Percentiles rank a stretch among this genome's conserved stretches.
These are phyloP conservation scores for Alternaria incomplexa DNA, from an alignment of 2,329 filamentous ascomycete species.

Conservation along the genomic window DNA sequence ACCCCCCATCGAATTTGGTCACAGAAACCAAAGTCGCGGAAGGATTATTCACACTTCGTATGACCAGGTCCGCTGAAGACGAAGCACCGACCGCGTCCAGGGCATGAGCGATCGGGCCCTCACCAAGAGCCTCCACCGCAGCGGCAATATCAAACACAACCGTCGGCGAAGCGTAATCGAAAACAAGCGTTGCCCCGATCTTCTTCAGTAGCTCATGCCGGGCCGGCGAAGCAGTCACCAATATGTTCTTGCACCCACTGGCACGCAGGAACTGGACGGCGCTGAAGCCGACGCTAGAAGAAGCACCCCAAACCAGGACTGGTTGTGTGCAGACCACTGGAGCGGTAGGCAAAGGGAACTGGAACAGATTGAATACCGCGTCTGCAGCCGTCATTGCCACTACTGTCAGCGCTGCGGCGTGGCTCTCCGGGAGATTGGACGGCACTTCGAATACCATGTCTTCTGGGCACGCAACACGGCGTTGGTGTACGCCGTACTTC, in stretches of 20 bases:
- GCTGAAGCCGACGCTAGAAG: conserved; percentile 13
- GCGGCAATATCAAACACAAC: conserved; percentile 4
- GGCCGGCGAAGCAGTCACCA: conserved; percentile 16
- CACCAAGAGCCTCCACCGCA: conserved; percentile 2
- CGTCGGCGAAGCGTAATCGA: conserved; percentile 9
- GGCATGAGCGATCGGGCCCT: background rate
- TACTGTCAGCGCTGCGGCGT: conserved; percentile 58
- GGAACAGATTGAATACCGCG: conserved; percentile 56
- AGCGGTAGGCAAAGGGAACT: conserved; percentile 57
- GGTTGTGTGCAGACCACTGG: conserved; percentile 43
- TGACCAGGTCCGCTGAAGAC: background rate
- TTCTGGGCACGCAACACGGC: conserved; percentile 57
- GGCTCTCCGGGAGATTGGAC: conserved; percentile 44
- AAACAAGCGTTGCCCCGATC: conserved; percentile 14
- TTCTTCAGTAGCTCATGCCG: conserved; percentile 8
- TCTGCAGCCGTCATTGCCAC: conserved; percentile 64
- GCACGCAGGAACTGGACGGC: conserved; percentile 8
- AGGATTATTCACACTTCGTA: background rate
- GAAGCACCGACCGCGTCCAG: background rate
- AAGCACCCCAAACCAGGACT: conserved; percentile 18
- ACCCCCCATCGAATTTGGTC: background rate
- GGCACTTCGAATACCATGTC: conserved; percentile 51
- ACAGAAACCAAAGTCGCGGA: background rate
- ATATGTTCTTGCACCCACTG: conserved; percentile 11
- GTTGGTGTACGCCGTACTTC: conserved; percentile 54